phyloP scores from a whole-genome alignment of 2,329 filamentous ascomycete genomes.

The Mycosphaerelloides madeirae region DNA sequence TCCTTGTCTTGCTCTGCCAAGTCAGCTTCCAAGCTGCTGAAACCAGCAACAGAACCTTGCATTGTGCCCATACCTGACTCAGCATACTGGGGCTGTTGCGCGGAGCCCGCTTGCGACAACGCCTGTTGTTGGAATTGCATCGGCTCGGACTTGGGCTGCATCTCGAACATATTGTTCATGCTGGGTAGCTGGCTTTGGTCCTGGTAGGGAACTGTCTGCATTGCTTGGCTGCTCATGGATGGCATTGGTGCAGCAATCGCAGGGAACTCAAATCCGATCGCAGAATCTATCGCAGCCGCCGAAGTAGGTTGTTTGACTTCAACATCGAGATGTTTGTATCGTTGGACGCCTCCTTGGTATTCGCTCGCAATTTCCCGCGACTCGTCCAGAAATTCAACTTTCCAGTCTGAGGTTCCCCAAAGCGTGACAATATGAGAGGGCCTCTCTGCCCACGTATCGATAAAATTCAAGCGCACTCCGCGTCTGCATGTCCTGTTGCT shows the following conservation, averaged over 20 bases:
- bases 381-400: constrained; percentile 78
- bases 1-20: constrained; percentile 39
- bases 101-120: constrained; percentile 19
- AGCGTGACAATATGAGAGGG: constrained; percentile 57
- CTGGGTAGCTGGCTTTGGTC: constrained; percentile 30
- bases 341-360: constrained; percentile 72
- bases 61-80: constrained; percentile 21
- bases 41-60: constrained; percentile 28
- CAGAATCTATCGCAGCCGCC: constrained; percentile 26
- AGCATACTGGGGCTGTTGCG: constrained; percentile 21
- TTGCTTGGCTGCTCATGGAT: constrained; percentile 41
- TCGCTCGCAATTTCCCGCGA: constrained; percentile 86
- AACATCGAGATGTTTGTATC: constrained; percentile 53
- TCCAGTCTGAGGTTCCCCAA: constrained; percentile 58
- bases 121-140: constrained; percentile 25
- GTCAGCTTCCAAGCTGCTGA: constrained; percentile 34
- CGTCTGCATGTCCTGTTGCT: constrained; percentile 81
- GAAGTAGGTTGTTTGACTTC: constrained; percentile 2
- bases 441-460: constrained; percentile 70
- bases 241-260: constrained; percentile 46
- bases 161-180: constrained; percentile 39
- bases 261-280: constrained; percentile 22
- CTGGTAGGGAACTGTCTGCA: constrained; percentile 45
- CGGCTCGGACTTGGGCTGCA: constrained; percentile 28
- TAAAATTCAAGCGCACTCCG: constrained; percentile 84